A percentile compares a stretch with the other conserved stretches of the same genome.
These are phyloP conservation scores for Alisma plantagoaquatica DNA, from an alignment of 106 monocot genomes.

Conservation along the genomic window DNA sequence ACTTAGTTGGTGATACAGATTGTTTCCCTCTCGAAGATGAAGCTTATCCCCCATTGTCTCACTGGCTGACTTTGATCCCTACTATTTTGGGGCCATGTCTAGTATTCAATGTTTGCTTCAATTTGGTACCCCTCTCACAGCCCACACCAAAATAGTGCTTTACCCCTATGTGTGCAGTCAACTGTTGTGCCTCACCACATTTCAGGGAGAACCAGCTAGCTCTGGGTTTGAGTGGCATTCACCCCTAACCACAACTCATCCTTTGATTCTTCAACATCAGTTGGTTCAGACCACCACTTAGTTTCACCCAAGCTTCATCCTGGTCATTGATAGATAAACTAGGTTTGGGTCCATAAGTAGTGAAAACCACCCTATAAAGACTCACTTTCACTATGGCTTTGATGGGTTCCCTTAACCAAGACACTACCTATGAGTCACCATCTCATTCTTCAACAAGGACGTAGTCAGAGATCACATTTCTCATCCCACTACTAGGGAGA, in stretches of 20 bases:
- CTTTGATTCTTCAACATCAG: not conserved
- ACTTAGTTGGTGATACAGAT: not conserved
- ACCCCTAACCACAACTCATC: not conserved
- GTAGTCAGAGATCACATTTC: slow-evolving; percentile 1
- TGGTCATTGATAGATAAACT: not conserved
- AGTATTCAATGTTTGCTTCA: not conserved
- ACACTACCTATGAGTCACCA: not conserved
- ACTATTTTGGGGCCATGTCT: not conserved
- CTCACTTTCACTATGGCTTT: not conserved
- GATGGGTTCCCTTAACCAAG: not conserved
- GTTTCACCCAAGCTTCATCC: not conserved
- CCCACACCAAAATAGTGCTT: too few relatives aligned
- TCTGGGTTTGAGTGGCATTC: not conserved
- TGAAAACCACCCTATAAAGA: not conserved
- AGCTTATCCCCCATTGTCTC: not conserved
- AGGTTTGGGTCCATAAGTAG: not conserved
- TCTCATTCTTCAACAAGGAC: not conserved
- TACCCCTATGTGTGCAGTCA: too few relatives aligned
- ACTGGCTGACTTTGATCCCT: not conserved
- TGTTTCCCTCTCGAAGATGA: not conserved
- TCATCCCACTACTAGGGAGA: not conserved
- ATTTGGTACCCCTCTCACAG: not conserved
- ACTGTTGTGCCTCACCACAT: too few relatives aligned
- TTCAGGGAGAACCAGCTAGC: not conserved
- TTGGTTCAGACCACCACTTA: not conserved